Evolutionary conservation across 2,329 filamentous ascomycete species (phyloP).

Genomic region (Bimuria novae-zelandiae): DNA sequence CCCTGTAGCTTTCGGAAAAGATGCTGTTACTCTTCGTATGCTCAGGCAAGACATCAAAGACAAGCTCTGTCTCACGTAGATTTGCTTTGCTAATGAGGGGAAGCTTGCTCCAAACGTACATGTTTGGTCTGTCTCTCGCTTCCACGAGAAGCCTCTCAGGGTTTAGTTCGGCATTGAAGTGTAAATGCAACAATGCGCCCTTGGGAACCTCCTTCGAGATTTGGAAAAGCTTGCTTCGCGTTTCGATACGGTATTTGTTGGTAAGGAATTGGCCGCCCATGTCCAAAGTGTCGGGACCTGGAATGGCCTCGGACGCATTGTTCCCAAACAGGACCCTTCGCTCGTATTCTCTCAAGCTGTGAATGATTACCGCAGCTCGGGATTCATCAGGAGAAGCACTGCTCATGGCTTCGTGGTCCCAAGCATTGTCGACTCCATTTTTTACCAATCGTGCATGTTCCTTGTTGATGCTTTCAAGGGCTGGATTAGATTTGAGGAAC

Average conservation of each 20-base stretch:
- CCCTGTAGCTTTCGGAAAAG: slow-evolving; percentile 57
- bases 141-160: slow-evolving; percentile 65
- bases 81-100: slow-evolving; percentile 52
- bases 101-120: slow-evolving; percentile 70
- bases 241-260: slow-evolving; percentile 50
- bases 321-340: slow-evolving; percentile 49
- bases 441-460: slow-evolving; percentile 33
- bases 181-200: slow-evolving; percentile 73
- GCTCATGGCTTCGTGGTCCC: slow-evolving; percentile 42
- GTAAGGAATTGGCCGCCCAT: slow-evolving; percentile 55
- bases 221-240: slow-evolving; percentile 60
- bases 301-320: slow-evolving; percentile 48
- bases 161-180: slow-evolving; percentile 75
- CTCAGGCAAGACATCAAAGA: slow-evolving; percentile 59
- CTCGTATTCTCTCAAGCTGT: slow-evolving; percentile 50
- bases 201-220: slow-evolving; percentile 68
- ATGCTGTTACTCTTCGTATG: slow-evolving; percentile 45
- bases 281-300: slow-evolving; percentile 45
- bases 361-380: slow-evolving; percentile 42
- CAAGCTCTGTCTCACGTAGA: slow-evolving; percentile 62
- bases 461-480: slow-evolving; percentile 24
- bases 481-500: background rate
- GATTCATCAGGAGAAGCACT: slow-evolving; percentile 30
- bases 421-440: slow-evolving; percentile 37
- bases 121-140: slow-evolving; percentile 56